These are phyloP conservation scores for Blastobotrys chiropterorum DNA, from an alignment of 805 yeast species.

Conservation along the genomic window DNA sequence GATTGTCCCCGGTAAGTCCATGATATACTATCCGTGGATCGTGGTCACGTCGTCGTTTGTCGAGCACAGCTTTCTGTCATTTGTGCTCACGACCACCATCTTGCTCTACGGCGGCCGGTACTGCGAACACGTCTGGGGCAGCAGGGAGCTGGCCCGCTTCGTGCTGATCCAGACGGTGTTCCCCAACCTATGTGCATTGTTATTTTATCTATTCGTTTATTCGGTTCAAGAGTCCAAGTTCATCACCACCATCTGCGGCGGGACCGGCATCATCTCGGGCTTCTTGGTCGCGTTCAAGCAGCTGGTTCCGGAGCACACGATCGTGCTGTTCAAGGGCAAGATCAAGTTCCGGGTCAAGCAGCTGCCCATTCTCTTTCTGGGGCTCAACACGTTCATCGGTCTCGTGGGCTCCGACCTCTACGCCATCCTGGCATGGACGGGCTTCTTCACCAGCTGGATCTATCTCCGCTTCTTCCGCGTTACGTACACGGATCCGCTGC, in stretches of 20 bases:
- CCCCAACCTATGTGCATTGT: conserved; percentile 34
- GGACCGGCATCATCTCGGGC: conserved; percentile 50
- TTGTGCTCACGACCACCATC: conserved; percentile 34
- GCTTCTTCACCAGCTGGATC: conserved; percentile 63
- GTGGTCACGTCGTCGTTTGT: conserved; percentile 42
- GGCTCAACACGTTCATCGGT: conserved; percentile 25
- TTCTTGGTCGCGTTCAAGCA: conserved; percentile 62
- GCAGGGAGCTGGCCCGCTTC: conserved; percentile 46
- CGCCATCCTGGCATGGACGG: conserved; percentile 28
- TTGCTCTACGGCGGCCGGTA: conserved; percentile 53
- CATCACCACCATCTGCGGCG: conserved; percentile 46
- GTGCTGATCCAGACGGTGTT: conserved; percentile 33
- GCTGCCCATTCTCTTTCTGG: conserved; percentile 36
- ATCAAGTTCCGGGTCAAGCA: conserved; percentile 39
- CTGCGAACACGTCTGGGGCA: conserved; percentile 62
- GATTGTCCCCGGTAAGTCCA: conserved; percentile 41
- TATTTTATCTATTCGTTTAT: conserved; percentile 22
- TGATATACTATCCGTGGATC: conserved; percentile 43
- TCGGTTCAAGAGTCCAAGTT: conserved; percentile 16
- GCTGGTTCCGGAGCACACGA: conserved; percentile 54
- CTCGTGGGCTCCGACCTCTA: conserved; percentile 23
- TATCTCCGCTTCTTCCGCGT: conserved; percentile 75
- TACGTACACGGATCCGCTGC: conserved; percentile 46
- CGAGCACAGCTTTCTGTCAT: conserved; percentile 39
- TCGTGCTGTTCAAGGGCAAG: conserved; percentile 42